phyloP scores from a whole-genome alignment of 2,329 filamentous ascomycete species.

The Ascochyta viciae-villosae region DNA sequence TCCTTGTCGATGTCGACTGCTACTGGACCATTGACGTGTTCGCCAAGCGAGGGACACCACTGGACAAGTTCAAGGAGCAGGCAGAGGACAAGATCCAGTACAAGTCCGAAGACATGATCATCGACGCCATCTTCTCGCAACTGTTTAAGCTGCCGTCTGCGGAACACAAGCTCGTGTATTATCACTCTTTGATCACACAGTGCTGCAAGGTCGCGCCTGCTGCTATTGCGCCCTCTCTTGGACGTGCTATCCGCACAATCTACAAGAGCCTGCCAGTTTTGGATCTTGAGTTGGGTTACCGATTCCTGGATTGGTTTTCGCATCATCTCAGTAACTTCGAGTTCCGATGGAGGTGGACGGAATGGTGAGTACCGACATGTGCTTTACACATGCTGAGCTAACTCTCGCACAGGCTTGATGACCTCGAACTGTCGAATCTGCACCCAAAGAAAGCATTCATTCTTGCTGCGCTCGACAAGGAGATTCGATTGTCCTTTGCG shows the following conservation, averaged over 20 bases:
- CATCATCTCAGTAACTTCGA: constrained; percentile 99
- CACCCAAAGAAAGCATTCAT: constrained; percentile 96
- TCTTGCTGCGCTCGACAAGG: constrained; percentile 88
- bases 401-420: constrained; percentile 66
- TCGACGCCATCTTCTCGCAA: constrained; percentile 98
- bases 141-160: constrained; percentile 85
- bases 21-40: constrained; percentile 92
- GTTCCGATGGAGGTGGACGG: constrained; percentile 99
- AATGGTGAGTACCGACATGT: constrained; percentile 70
- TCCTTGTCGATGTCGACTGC: constrained; percentile 91
- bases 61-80: constrained; percentile 80
- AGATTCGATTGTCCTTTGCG: constrained; percentile 94
- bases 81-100: constrained; percentile 76
- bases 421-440: constrained; percentile 76
- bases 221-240: constrained; percentile 93
- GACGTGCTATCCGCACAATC: constrained; percentile 88
- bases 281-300: constrained; percentile 84
- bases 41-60: constrained; percentile 89
- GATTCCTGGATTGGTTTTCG: constrained; percentile 97
- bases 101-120: constrained; percentile 96
- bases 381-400: constrained; percentile 7
- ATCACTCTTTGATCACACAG: constrained; percentile 93
- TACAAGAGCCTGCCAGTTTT: constrained; percentile 83
- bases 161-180: constrained; percentile 95
- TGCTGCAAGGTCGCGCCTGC: constrained; percentile 94